Base-by-base conservation (phyloP, 2,329 filamentous ascomycete species). In the Lachnellula suecica region DNA sequence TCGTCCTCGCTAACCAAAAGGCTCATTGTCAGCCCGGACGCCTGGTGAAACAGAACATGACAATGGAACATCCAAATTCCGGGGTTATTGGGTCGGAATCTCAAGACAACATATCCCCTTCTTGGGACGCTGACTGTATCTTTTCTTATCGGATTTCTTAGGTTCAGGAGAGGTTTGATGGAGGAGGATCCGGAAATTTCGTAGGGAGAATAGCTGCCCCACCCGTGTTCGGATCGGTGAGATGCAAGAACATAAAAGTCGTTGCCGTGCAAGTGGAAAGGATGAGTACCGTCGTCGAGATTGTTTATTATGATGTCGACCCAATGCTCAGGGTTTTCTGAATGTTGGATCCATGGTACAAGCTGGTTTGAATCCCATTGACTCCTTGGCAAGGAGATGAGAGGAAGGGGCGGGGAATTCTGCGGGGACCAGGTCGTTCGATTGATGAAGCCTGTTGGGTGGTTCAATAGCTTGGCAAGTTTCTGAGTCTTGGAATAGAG, bases 241-340 rank as follows among this genome's bases (percentile, higher is more conserved):
- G 54, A 55, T n/a, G 59, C 51, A 2, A 62, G 34, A 19, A 60
- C 56, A 74, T 59, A 76, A 68, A 83, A 83, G 57, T 81, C 76
- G 64, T 81, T 73, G 3, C 77, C 79, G 67, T 81, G 78, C 13
- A 81, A 68, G 56, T 81, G 78, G 66, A 80, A 80, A 1, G 78
- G 77, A 62, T 80, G 77, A 35, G 48, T 31, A 8, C 72, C 74
- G 0, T 56, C 54, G 62, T 79, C 75, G 19, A 69, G 62, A 64
- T 80, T 80, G 66, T 80, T 79, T 60, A 80, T 58, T 15, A 79
- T 69, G 22, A 80, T 72, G 55, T 79, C 73, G 23, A 91, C 52
- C 55, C 53, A 62, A 13, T 11, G 24, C 20, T 13, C 19, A 43
- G 25, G 10, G 20, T 22, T 29, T 10, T 25, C 34, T 25, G 56